phyloP scores from a whole-genome alignment of 2,329 filamentous ascomycete genomes.

The Stachybotrys chlorohalonatus region DNA sequence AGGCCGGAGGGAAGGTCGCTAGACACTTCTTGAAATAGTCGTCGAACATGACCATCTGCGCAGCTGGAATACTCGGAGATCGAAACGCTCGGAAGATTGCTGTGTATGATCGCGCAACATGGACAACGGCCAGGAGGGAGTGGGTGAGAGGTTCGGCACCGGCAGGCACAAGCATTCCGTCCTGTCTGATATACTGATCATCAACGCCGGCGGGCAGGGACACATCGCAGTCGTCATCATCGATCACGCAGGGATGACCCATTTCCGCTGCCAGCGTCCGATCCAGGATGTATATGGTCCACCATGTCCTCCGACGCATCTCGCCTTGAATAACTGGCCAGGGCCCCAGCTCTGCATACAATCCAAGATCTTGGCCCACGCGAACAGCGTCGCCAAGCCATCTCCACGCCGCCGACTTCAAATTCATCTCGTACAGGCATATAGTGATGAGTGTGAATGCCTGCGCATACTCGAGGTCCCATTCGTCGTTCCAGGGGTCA shows the following conservation, averaged over 20 bases:
- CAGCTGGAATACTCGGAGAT: conserved; percentile 54
- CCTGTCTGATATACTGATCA: conserved; percentile 63
- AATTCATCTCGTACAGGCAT: conserved; percentile 77
- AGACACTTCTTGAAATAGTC: conserved; percentile 70
- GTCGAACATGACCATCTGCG: conserved; percentile 70
- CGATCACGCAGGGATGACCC: conserved; percentile 71
- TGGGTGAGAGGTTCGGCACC: conserved; percentile 51
- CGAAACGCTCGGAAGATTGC: conserved; percentile 63
- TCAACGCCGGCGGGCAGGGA: conserved; percentile 70
- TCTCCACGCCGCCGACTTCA: conserved; percentile 75
- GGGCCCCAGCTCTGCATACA: conserved; percentile 66
- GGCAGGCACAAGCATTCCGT: conserved; percentile 42
- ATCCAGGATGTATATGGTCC: conserved; percentile 87
- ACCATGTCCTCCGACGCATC: conserved; percentile 85
- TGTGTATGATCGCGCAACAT: conserved; percentile 70
- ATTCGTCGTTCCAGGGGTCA: conserved; percentile 75
- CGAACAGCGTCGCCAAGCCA: conserved; percentile 77
- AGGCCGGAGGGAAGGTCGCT: conserved; percentile 64
- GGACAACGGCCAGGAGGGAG: conserved; percentile 69
- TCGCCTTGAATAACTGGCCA: conserved; percentile 73
- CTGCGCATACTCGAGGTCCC: conserved; percentile 66
- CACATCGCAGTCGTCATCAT: conserved; percentile 83
- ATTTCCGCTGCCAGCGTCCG: conserved; percentile 71
- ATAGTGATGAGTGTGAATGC: conserved; percentile 65
- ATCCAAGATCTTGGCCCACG: conserved; percentile 72